phyloP scores from a whole-genome alignment of 305 asterid species.

The Fraxinus greggii region DNA sequence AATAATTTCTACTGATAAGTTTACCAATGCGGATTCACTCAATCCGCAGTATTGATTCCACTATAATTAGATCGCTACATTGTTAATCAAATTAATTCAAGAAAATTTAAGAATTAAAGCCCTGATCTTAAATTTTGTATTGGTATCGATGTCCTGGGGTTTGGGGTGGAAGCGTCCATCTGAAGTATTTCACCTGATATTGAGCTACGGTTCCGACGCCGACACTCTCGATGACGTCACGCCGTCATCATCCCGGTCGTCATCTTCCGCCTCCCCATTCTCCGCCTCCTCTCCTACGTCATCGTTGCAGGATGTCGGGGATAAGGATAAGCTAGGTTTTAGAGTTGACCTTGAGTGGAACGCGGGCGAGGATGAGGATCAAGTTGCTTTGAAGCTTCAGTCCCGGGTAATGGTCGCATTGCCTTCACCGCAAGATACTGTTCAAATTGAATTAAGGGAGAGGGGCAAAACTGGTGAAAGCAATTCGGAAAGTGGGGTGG shows the following conservation, averaged over 20 bases:
- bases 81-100: slow-evolving; percentile 9
- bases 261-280: slow-evolving; percentile 44
- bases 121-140: slow-evolving; percentile 30
- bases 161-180: slow-evolving; percentile 93
- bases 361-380: slow-evolving; percentile 94
- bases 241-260: slow-evolving; percentile 64
- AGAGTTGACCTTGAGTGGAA: slow-evolving; percentile 89
- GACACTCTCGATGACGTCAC: slow-evolving; percentile 64
- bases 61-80: slow-evolving; percentile 24
- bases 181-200: slow-evolving; percentile 80
- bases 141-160: slow-evolving; percentile 91
- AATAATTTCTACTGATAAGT: slow-evolving; percentile 8
- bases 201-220: slow-evolving; percentile 78
- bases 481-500: not conserved
- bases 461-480: slow-evolving; percentile 22
- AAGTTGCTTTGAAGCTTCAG: slow-evolving; percentile 78
- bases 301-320: slow-evolving; percentile 31
- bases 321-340: slow-evolving; percentile 61
- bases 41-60: slow-evolving; percentile 27
- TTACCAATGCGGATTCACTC: slow-evolving; percentile 27
- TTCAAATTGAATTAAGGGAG: slow-evolving; percentile 65
- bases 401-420: slow-evolving; percentile 97
- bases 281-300: slow-evolving; percentile 43
- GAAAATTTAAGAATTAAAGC: slow-evolving; percentile 6
- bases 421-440: slow-evolving; percentile 85